A percentile compares a stretch with the other conserved stretches of the same genome.
Evolutionary conservation across 257 asterid genomes (phyloP).

Genomic region (Oldenlandia corymbosa): DNA sequence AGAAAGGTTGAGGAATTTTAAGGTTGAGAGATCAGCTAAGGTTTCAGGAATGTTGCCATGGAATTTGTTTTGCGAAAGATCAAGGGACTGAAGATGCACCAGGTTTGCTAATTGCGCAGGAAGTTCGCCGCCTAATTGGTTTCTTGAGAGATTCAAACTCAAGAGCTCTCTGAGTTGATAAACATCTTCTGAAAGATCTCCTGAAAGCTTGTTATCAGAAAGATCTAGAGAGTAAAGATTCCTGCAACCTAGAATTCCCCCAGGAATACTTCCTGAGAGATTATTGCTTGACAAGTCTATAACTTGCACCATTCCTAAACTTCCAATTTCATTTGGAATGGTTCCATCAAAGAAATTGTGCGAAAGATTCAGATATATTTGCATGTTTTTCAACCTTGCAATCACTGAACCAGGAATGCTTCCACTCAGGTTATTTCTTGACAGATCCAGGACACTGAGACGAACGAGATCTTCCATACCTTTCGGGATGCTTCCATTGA

Average conservation of each 20-base stretch:
- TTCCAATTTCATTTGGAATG: slow-evolving; percentile 57
- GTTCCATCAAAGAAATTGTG: slow-evolving; percentile 47
- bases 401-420: slow-evolving; percentile 38
- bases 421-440: slow-evolving; percentile 53
- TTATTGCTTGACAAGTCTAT: slow-evolving; percentile 61
- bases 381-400: slow-evolving; percentile 52
- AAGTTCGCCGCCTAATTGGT: slow-evolving; percentile 47
- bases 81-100: slow-evolving; percentile 40
- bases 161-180: slow-evolving; percentile 36
- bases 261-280: slow-evolving; percentile 55
- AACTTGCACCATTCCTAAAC: slow-evolving; percentile 65
- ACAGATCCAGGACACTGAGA: slow-evolving; percentile 47
- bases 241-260: slow-evolving; percentile 42
- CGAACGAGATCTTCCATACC: slow-evolving; percentile 40
- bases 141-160: slow-evolving; percentile 57
- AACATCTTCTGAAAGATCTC: slow-evolving; percentile 34
- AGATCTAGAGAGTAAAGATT: slow-evolving; percentile 56
- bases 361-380: slow-evolving; percentile 60
- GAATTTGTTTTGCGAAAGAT: slow-evolving; percentile 65
- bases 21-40: slow-evolving; percentile 34
- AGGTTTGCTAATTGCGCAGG: slow-evolving; percentile 39
- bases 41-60: slow-evolving; percentile 52
- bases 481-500: slow-evolving; percentile 57
- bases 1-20: slow-evolving; percentile 64
- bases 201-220: slow-evolving; percentile 54